Base-by-base conservation (phyloP, 2,329 filamentous ascomycete genomes). In the Incumbomyces delicatus region DNA sequence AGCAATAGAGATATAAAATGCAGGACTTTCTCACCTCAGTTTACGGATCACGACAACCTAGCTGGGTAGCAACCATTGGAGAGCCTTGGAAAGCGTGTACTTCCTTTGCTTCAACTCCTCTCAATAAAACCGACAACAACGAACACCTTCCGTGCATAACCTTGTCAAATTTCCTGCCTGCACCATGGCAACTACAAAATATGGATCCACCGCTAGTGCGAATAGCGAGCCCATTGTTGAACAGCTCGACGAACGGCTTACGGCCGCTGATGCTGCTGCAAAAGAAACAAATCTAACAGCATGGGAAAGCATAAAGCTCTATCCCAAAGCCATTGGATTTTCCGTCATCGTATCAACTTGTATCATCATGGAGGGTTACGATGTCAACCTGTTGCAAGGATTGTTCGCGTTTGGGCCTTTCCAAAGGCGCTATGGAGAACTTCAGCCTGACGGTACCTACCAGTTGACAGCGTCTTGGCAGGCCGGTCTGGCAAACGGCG, bases 291-390 rank as follows among this genome's bases (percentile, higher is more conserved):
- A 69, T 12, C 87, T 87, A 83, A 83, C 75, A 39, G 69, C 94
- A 48, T 60, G 76, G 62, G 79, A 94, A 68, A 87, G 86, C 52
- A 74, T 94, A 63, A 79, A 73, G 60, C 73, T 92, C 20, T 95
- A 95, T 61, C 87, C 87, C 49, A 90, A 94, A 69, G 88, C 88
- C 17, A 81, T 94, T 47, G 75, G 70, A 17, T 95, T 87, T 86
- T 87, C 81, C 57, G 60, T 94, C 42, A 70, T 94, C 49, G 89
- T 95, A 64, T 90, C 84, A n/a, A 90, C 86, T 0, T 89, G 85
- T 62, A 92, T 94, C 59, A 80, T 78, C 58, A 95, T 95, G 88
- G 87, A 94, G 33, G 56, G 56, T 3, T 58, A 55, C 36, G 87
- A 94, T 61, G 73, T 92, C 49, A 81, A 78, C 58, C 70, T 94